phyloP scores from a whole-genome alignment of 1,284 basidiomycete genomes.

The Apiotrichum veenhuisii region DNA sequence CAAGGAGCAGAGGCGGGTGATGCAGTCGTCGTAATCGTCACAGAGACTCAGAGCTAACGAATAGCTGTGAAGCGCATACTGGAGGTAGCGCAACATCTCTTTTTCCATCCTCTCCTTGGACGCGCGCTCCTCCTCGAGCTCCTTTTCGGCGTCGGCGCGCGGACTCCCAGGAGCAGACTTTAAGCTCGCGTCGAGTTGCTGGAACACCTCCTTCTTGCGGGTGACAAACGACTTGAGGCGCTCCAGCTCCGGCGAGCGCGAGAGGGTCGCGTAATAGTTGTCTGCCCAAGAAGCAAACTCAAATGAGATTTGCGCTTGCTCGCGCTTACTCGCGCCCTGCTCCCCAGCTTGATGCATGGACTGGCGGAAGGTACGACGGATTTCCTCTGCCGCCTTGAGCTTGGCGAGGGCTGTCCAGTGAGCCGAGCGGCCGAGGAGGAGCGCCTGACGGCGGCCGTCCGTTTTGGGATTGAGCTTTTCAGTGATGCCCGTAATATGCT shows the following conservation, averaged over 20 bases:
- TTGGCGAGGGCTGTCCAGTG: slow-evolving; percentile 85
- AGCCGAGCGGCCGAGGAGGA: slow-evolving; percentile 56
- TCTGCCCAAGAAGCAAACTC: slow-evolving; percentile 87
- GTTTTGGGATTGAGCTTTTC: not conserved
- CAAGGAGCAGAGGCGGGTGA: slow-evolving; percentile 78
- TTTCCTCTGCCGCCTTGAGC: slow-evolving; percentile 72
- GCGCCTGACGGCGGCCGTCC: slow-evolving; percentile 4
- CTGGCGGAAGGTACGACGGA: slow-evolving; percentile 64
- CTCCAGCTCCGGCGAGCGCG: slow-evolving; percentile 67
- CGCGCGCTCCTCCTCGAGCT: slow-evolving; percentile 56
- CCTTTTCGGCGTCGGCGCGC: slow-evolving; percentile 38
- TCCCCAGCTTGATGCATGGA: slow-evolving; percentile 16
- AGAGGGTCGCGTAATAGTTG: slow-evolving; percentile 69
- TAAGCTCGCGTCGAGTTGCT: slow-evolving; percentile 19
- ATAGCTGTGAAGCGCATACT: slow-evolving; percentile 76
- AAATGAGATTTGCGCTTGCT: slow-evolving; percentile 67
- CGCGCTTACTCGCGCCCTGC: slow-evolving; percentile 12
- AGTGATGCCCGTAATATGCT: slow-evolving; percentile 54
- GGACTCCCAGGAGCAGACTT: slow-evolving; percentile 22
- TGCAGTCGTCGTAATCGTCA: slow-evolving; percentile 69
- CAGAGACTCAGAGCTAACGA: slow-evolving; percentile 66
- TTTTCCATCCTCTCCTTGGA: slow-evolving; percentile 60
- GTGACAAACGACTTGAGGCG: slow-evolving; percentile 70
- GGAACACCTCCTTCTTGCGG: slow-evolving; percentile 55
- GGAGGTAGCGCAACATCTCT: slow-evolving; percentile 64